phyloP scores from a whole-genome alignment of 768 basidiomycete genomes.

The Boletus rubescentipes region DNA sequence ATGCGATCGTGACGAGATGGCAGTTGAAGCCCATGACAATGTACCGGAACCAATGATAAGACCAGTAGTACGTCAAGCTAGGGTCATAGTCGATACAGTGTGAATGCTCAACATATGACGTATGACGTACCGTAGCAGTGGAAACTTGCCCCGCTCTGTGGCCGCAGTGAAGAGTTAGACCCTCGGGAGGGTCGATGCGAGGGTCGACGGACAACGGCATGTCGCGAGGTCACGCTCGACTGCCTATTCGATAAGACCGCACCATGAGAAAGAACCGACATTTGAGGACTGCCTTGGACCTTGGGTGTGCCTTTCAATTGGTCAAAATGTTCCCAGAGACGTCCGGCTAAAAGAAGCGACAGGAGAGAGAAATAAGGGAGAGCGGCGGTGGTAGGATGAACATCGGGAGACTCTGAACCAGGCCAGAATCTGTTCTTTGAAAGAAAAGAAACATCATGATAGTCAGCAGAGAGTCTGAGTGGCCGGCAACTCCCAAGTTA shows the following conservation, averaged over 20 bases:
- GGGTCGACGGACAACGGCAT: conserved; percentile 7
- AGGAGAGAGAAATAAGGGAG: background rate
- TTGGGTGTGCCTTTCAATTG: too few relatives aligned
- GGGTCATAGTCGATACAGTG: background rate
- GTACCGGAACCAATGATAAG: conserved; percentile 45
- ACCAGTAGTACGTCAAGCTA: conserved; percentile 50
- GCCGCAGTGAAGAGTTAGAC: conserved; percentile 45
- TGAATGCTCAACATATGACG: background rate
- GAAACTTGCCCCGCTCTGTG: conserved; percentile 53
- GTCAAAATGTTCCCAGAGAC: background rate
- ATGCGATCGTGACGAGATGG: conserved; percentile 57
- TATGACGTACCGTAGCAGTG: conserved; percentile 49
- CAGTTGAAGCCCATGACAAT: conserved; percentile 54
- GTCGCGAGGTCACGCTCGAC: too few relatives aligned
- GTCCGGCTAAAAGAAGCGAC: conserved; percentile 4
- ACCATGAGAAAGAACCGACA: too few relatives aligned
- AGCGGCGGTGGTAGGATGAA: background rate
- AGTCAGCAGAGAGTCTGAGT: background rate
- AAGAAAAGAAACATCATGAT: background rate
- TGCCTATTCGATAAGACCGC: too few relatives aligned
- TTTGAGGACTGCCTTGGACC: too few relatives aligned
- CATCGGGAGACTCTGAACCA: background rate
- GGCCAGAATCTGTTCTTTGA: too few relatives aligned
- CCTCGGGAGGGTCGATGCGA: conserved; percentile 36
- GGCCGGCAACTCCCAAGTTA: background rate